These are phyloP conservation scores for Cucumis melo DNA, from an alignment of 306 rosid species.

Conservation along the genomic window DNA sequence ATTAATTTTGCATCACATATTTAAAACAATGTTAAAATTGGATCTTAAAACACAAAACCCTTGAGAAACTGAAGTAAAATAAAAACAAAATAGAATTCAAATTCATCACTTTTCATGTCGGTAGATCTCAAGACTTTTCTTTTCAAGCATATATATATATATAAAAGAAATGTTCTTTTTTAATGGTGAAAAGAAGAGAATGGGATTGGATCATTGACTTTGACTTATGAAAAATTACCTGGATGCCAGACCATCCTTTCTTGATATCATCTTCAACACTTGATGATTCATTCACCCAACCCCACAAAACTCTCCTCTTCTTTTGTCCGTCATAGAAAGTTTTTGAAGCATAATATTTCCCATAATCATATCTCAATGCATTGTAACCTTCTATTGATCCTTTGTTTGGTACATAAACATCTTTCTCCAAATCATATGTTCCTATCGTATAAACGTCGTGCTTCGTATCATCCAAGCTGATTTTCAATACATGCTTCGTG, in stretches of 20 bases:
- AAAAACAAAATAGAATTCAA: too few species aligned
- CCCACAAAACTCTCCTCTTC: conserved; percentile 57
- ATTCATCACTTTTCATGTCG: neutral
- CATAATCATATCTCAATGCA: conserved; percentile 62
- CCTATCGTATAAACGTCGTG: conserved; percentile 61
- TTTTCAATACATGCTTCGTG: conserved; percentile 61
- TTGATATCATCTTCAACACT: conserved; percentile 29
- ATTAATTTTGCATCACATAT: too few species aligned
- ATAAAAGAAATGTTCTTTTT: too few species aligned
- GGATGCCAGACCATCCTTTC: conserved; percentile 91
- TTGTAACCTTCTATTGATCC: conserved; percentile 22
- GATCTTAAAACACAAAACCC: too few species aligned
- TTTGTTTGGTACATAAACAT: conserved; percentile 37
- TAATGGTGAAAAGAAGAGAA: neutral
- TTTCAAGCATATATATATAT: too few species aligned
- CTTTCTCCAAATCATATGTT: conserved; percentile 29
- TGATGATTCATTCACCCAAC: conserved; percentile 84
- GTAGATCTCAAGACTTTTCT: neutral
- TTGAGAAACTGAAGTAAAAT: too few species aligned
- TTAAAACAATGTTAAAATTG: too few species aligned
- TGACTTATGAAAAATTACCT: conserved; percentile 23
- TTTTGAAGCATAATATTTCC: conserved; percentile 77
- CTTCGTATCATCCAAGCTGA: conserved; percentile 45
- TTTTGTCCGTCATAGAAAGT: conserved; percentile 42
- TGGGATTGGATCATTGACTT: neutral